Evolutionary conservation across 768 basidiomycete genomes (phyloP).

Genomic region (Mycena vitilis): DNA sequence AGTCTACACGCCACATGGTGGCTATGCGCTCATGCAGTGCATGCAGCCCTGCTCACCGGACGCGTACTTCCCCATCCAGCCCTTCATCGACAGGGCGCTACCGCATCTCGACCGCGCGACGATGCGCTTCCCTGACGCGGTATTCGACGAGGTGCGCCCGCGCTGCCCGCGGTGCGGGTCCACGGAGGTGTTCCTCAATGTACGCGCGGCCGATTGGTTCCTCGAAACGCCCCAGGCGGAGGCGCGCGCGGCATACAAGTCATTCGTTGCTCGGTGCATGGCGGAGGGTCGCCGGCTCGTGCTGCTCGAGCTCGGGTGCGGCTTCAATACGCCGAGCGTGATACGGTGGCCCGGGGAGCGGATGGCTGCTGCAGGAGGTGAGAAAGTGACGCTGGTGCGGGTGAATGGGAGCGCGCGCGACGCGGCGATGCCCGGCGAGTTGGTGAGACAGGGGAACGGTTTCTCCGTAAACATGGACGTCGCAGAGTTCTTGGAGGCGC

Average conservation of each 20-base stretch:
- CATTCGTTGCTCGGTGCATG: background rate
- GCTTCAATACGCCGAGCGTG: constrained; percentile 21
- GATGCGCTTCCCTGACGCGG: constrained; percentile 17
- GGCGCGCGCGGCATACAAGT: constrained; percentile 5
- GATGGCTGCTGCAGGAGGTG: constrained; percentile 5
- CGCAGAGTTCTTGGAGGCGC: background rate
- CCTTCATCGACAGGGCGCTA: constrained; percentile 19
- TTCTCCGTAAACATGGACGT: background rate
- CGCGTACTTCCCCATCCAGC: constrained; percentile 26
- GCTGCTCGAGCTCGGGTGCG: constrained; percentile 17
- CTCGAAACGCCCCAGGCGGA: constrained; percentile 15
- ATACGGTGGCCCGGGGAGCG: constrained; percentile 23
- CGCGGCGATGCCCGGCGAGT: constrained; percentile 7
- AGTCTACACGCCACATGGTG: constrained; percentile 14
- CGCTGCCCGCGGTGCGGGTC: constrained; percentile 12
- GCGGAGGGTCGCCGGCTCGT: background rate
- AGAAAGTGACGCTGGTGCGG: constrained; percentile 9
- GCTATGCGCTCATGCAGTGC: constrained; percentile 18
- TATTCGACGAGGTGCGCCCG: constrained; percentile 8
- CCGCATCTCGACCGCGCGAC: constrained; percentile 17
- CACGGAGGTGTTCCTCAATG: constrained; percentile 18
- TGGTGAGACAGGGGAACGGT: constrained; percentile 5
- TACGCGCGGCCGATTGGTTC: constrained; percentile 21
- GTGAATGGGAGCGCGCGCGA: constrained; percentile 18
- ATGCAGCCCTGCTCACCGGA: constrained; percentile 10